A percentile compares a stretch with the other conserved stretches of the same genome.
Conservation (phyloP, 768 basidiomycete species). For the Tylopilus cervinicoccineus region DNA sequence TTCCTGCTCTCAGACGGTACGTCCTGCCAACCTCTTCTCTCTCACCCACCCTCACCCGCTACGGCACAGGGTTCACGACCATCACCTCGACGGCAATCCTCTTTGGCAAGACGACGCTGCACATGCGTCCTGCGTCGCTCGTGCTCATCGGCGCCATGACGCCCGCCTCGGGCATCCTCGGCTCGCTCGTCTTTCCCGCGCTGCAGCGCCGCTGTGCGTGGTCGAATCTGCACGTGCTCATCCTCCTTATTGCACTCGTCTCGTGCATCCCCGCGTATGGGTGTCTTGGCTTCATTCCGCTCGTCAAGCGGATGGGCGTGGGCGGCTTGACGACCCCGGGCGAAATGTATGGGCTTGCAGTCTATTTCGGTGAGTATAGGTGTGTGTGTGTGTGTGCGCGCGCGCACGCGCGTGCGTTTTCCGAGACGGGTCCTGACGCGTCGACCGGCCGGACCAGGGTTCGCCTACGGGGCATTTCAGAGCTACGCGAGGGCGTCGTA, state of each 20-base stretch:
- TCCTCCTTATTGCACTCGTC: conserved; percentile 63
- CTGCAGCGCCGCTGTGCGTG: conserved; percentile 63
- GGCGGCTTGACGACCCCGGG: conserved; percentile 73
- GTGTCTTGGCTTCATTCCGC: conserved; percentile 68
- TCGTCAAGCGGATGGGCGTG: conserved; percentile 47
- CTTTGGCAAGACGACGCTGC: conserved; percentile 84
- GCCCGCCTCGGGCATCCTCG: conserved; percentile 73
- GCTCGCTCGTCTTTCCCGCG: conserved; percentile 77
- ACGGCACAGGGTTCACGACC: conserved; percentile 78
- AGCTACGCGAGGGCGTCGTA: conserved; percentile 85
- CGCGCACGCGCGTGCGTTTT: no score
- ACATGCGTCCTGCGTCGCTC: conserved; percentile 74
- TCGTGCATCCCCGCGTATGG: conserved; percentile 75
- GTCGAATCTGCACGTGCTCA: conserved; percentile 65
- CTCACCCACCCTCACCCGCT: no score
- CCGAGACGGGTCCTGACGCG: neutral
- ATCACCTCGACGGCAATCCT: conserved; percentile 90
- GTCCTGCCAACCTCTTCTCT: conserved; percentile 14
- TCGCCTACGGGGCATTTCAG: conserved; percentile 88
- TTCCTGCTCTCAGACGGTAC: conserved; percentile 89
- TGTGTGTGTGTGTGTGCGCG: neutral
- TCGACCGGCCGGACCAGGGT: conserved; percentile 35
- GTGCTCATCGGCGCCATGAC: conserved; percentile 79
- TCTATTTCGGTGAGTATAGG: conserved; percentile 63
- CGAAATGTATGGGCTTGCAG: conserved; percentile 83